phyloP scores from a whole-genome alignment of 2,329 filamentous ascomycete genomes.

The Xylariales sp. region DNA sequence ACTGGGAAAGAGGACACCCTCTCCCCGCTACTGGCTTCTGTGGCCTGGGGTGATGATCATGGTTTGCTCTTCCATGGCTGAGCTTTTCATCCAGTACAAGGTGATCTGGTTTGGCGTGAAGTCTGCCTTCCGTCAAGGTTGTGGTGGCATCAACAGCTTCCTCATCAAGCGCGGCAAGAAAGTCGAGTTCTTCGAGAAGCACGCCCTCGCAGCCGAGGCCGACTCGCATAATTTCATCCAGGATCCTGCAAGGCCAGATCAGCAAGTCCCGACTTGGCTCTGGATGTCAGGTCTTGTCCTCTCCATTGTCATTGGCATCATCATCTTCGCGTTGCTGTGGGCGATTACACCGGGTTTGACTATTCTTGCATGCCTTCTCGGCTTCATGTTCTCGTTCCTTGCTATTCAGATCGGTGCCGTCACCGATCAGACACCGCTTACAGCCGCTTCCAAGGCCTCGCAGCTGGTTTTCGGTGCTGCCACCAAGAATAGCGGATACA shows the following conservation, averaged over 20 bases:
- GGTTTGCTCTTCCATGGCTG: constrained; percentile 33
- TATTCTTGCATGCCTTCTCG: constrained; percentile 50
- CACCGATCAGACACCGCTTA: constrained; percentile 60
- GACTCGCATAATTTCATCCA: constrained; percentile 25
- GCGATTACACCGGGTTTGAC: constrained; percentile 53
- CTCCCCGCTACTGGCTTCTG: constrained; percentile 35
- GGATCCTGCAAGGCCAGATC: constrained; percentile 41
- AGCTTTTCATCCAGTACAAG: constrained; percentile 24
- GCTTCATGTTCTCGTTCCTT: constrained; percentile 58
- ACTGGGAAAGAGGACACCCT: constrained; percentile 13
- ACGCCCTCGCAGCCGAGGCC: background rate
- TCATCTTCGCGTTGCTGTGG: constrained; percentile 48
- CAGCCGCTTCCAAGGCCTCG: constrained; percentile 63
- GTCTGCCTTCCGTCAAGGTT: constrained; percentile 41
- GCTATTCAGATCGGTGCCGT: constrained; percentile 57
- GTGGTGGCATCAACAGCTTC: constrained; percentile 33
- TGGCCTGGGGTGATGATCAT: constrained; percentile 38
- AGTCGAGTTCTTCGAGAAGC: constrained; percentile 9
- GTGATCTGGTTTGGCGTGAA: constrained; percentile 33
- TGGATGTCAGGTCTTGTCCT: constrained; percentile 44
- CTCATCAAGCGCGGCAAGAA: constrained; percentile 36
- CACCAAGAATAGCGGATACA: constrained; percentile 49
- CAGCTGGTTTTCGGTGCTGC: constrained; percentile 65
- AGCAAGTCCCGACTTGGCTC: constrained; percentile 49
- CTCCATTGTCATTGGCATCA: constrained; percentile 45